Percentiles rank a stretch among this genome's conserved stretches.
phyloP scores from a whole-genome alignment of 352 stramenopile species.

The Globisporangium solare region DNA sequence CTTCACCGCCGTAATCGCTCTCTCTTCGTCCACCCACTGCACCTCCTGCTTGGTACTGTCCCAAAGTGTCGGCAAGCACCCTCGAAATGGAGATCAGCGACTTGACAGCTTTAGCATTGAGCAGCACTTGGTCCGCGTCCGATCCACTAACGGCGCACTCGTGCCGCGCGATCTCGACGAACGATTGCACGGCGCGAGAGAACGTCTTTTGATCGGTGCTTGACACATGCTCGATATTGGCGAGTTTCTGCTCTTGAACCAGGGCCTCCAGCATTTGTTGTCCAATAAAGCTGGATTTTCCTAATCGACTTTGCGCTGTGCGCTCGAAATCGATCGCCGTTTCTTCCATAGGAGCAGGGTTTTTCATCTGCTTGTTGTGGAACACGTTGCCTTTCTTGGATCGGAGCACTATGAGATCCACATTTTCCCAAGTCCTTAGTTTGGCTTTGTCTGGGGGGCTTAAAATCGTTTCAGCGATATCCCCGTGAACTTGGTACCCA shows the following conservation, averaged over 20 bases:
- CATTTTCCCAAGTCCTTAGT: conserved; percentile 36
- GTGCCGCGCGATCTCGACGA: conserved; percentile 23
- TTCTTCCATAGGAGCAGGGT: background rate
- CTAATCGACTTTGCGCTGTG: conserved; percentile 35
- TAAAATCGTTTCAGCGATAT: conserved; percentile 49
- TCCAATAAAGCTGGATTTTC: conserved; percentile 45
- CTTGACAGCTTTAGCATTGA: conserved; percentile 21
- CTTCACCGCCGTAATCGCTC: conserved; percentile 15
- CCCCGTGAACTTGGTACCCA: conserved; percentile 60
- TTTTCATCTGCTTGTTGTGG: conserved; percentile 14
- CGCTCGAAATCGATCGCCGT: conserved; percentile 38
- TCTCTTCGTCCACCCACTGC: background rate
- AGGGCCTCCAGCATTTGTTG: conserved; percentile 50
- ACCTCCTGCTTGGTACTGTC: conserved; percentile 22
- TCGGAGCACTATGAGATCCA: conserved; percentile 70
- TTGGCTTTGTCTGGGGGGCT: conserved; percentile 64
- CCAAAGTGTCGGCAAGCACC: conserved; percentile 41
- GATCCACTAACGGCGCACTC: background rate
- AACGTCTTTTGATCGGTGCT: conserved; percentile 27
- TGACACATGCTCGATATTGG: conserved; percentile 24
- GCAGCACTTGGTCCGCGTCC: conserved; percentile 5
- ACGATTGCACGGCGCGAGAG: conserved; percentile 29
- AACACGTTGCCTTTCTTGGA: conserved; percentile 23
- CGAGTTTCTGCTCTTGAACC: conserved; percentile 43
- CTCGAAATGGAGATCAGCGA: conserved; percentile 43